Percentiles rank a stretch among this genome's conserved stretches.
Conservation (phyloP, 768 basidiomycete species). For the Coprinopsis marcescibilis region DNA sequence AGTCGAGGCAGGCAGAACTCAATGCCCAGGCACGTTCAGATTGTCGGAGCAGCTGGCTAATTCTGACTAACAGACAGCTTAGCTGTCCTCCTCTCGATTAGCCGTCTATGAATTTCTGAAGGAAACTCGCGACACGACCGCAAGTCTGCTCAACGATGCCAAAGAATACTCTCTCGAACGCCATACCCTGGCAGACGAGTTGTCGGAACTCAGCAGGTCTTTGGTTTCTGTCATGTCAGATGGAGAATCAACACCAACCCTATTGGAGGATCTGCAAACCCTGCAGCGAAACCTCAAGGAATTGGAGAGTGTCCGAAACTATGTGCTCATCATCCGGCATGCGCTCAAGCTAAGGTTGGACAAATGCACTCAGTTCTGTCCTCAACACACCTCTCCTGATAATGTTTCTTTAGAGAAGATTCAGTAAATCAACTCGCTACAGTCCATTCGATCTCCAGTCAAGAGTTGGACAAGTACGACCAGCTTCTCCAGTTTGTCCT, state of each 20-base stretch:
- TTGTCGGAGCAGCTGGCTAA: background rate
- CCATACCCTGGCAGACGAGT: conserved; percentile 73
- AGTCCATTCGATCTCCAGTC: conserved; percentile 31
- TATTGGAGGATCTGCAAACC: conserved; percentile 79
- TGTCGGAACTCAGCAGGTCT: conserved; percentile 59
- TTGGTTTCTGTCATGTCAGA: conserved; percentile 53
- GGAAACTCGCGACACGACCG: background rate
- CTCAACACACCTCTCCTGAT: conserved; percentile 1
- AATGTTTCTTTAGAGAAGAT: conserved; percentile 40
- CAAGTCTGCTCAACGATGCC: conserved; percentile 42
- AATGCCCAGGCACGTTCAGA: conserved; percentile 38
- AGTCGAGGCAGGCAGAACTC: conserved; percentile 34
- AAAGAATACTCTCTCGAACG: conserved; percentile 72
- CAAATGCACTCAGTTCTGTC: background rate
- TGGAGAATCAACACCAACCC: conserved; percentile 45
- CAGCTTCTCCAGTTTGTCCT: conserved; percentile 56
- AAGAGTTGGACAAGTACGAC: conserved; percentile 53
- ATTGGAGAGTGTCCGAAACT: conserved; percentile 67
- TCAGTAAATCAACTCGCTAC: conserved; percentile 50
- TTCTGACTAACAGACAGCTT: conserved; percentile 2
- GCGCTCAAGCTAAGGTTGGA: conserved; percentile 68
- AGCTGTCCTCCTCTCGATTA: background rate
- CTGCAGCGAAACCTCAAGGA: conserved; percentile 74
- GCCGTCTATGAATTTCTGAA: background rate
- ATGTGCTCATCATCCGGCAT: conserved; percentile 69